These are phyloP conservation scores for Conticribra weissflogii DNA, from an alignment of 108 stramenopile genomes.

Conservation along the genomic window DNA sequence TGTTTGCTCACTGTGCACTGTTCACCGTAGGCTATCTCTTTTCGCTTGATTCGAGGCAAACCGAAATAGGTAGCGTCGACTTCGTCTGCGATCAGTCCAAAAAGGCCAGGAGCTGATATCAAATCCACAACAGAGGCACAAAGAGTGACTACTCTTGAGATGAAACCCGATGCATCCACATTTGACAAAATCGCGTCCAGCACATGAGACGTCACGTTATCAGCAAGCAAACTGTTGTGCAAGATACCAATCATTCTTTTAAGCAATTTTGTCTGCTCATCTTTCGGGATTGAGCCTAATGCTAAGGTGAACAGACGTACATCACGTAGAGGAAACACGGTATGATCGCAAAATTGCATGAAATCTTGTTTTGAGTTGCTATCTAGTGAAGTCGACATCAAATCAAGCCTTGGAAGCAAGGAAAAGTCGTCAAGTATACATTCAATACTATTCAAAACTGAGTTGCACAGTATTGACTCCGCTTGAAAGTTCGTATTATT, in stretches of 20 bases:
- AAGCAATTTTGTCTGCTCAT: conserved; percentile 40
- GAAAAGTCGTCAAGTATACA: conserved; percentile 2
- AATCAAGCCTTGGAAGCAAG: conserved; percentile 1
- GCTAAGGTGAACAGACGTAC: conserved; percentile 59
- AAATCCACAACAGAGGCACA: conserved; percentile 51
- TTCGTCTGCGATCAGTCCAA: conserved; percentile 22
- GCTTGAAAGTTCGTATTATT: conserved; percentile 1
- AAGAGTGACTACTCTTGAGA: conserved; percentile 64
- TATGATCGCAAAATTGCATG: conserved; percentile 42
- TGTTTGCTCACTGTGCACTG: conserved; percentile 42
- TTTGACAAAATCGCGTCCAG: conserved; percentile 10
- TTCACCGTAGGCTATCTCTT: conserved; percentile 3
- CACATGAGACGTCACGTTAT: conserved; percentile 3
- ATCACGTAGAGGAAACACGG: conserved; percentile 51
- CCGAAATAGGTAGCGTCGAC: conserved; percentile 35
- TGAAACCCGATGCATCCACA: conserved; percentile 48
- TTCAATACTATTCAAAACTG: conserved; percentile 34
- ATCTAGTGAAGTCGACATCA: not conserved
- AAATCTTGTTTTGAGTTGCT: not conserved
- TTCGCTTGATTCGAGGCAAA: conserved; percentile 25
- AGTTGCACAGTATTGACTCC: conserved; percentile 16
- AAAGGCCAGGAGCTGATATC: conserved; percentile 24
- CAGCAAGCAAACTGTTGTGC: conserved; percentile 18
- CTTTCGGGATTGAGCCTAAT: conserved; percentile 39
- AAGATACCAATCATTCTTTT: conserved; percentile 38